These are phyloP conservation scores for Pestalotiopsis sp. DNA, from an alignment of 2,329 filamentous ascomycete genomes.

Conservation along the genomic window DNA sequence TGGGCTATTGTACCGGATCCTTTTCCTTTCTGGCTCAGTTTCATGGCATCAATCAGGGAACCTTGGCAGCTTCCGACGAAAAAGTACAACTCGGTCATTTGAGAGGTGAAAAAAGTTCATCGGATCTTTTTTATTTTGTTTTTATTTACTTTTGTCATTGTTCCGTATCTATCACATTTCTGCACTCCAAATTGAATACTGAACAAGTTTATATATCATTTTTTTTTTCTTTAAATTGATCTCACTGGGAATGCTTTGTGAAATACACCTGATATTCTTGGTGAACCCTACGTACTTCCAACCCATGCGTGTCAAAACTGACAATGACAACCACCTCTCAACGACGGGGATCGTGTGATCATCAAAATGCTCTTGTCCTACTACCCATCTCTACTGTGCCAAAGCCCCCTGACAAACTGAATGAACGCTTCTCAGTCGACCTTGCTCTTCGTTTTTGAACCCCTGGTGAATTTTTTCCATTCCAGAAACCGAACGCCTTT, in stretches of 20 bases:
- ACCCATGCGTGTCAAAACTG: background rate
- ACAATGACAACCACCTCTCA: background rate
- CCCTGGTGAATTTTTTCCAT: background rate
- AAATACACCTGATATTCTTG: background rate
- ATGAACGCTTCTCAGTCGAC: background rate
- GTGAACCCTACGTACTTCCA: background rate
- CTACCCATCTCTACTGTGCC: background rate
- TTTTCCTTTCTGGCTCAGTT: background rate
- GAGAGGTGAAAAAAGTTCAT: background rate
- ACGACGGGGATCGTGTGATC: background rate
- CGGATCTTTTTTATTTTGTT: too few species aligned
- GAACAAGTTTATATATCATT: background rate
- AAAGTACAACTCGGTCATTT: background rate
- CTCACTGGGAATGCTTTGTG: background rate
- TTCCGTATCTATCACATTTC: background rate
- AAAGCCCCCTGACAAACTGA: too few species aligned
- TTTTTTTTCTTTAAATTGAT: background rate
- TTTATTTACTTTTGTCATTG: too few species aligned
- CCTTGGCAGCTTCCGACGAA: background rate
- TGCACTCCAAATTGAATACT: background rate
- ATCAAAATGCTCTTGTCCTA: background rate
- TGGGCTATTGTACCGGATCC: background rate
- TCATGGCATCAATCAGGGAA: background rate
- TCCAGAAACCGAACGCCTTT: slow-evolving; percentile 2
- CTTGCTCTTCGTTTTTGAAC: background rate